Conservation (phyloP, 805 yeast species). For the Saccharomycopsis sp. region DNA sequence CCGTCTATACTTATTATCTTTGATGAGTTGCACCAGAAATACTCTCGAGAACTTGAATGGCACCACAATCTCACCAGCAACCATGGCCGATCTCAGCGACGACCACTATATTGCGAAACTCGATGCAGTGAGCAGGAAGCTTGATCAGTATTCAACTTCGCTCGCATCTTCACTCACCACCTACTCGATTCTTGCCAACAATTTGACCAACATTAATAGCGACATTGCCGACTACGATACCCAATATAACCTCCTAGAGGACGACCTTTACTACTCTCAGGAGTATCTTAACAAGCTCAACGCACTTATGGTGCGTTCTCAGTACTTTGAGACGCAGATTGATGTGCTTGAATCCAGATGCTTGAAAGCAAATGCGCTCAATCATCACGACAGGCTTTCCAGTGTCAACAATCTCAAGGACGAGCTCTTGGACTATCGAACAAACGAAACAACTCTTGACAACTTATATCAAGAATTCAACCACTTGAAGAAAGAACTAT, state of each 20-base stretch:
- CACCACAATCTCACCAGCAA: neutral
- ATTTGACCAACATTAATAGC: constrained; percentile 14
- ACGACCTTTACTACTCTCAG: constrained; percentile 26
- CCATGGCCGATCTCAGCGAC: constrained; percentile 2
- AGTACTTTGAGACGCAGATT: constrained; percentile 28
- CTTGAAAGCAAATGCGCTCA: constrained; percentile 1
- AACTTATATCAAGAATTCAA: constrained; percentile 36
- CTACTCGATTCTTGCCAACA: constrained; percentile 16
- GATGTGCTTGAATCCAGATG: constrained; percentile 25
- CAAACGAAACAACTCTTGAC: constrained; percentile 40
- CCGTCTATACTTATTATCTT: neutral
- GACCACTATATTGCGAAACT: constrained; percentile 4
- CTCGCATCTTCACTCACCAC: constrained; percentile 11
- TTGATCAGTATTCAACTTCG: constrained; percentile 9
- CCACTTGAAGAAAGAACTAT: constrained; percentile 25
- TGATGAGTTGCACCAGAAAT: neutral
- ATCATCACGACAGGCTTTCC: constrained; percentile 18
- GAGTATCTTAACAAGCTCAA: constrained; percentile 26
- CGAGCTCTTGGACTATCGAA: constrained; percentile 37
- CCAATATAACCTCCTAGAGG: constrained; percentile 22
- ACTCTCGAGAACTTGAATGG: neutral
- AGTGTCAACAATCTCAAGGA: constrained; percentile 26
- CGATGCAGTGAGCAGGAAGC: constrained; percentile 9
- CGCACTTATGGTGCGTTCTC: constrained; percentile 26
- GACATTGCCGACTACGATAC: constrained; percentile 22